Base-by-base conservation (phyloP, 352 stramenopile species). In the Phytophthora multivora region DNA sequence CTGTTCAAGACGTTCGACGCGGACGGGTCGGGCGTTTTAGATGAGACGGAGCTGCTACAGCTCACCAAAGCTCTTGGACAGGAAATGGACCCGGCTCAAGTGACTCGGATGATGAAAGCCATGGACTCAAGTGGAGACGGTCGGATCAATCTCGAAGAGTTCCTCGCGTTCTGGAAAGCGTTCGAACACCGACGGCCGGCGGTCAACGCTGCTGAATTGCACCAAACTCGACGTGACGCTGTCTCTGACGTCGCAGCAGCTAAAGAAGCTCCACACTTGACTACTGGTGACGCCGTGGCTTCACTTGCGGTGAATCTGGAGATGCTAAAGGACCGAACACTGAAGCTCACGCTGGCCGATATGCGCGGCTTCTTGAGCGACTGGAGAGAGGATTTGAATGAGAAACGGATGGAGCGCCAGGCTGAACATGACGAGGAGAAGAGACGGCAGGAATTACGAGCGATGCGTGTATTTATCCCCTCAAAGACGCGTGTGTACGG, bases 81-180 rank as follows among this genome's bases (percentile, higher is more conserved):
- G 38, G 63, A 72, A 2, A 74, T 90, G 65, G 55, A 69, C 46
- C 51, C 69, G 2, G 19, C 13, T 0, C 80, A 90, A 43, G 51
- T 88, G 10, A 57, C 50, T 12, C 69, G 86, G 18, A 89, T 90
- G 74, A 71, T 90, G 59, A 43, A 56, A 16, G 65, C 73, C 11
- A 92, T 92, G 55, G 83, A 90, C 43, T 73, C 67, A 0, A 89
- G 79, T 38, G 81, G 80, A 28, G 81, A 90, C 51, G 63, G 68
- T 8, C 68, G 68, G 1, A 71, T 92, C 31, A 89, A 75, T 35
- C 46, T 89, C 5, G 75, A 80, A 51, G 83, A 92, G 51, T 89
- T 92, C 51, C 47, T 84, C 16, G 74, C 76, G 3, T 90, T 90
- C 52, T 92, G 83, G 83, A 84, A 67, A 33, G 67, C 78, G 13